Percentiles rank a stretch among this genome's conserved stretches.
Evolutionary conservation across 139 green algal genomes (phyloP).

Genomic region (Asterochloris erici): DNA sequence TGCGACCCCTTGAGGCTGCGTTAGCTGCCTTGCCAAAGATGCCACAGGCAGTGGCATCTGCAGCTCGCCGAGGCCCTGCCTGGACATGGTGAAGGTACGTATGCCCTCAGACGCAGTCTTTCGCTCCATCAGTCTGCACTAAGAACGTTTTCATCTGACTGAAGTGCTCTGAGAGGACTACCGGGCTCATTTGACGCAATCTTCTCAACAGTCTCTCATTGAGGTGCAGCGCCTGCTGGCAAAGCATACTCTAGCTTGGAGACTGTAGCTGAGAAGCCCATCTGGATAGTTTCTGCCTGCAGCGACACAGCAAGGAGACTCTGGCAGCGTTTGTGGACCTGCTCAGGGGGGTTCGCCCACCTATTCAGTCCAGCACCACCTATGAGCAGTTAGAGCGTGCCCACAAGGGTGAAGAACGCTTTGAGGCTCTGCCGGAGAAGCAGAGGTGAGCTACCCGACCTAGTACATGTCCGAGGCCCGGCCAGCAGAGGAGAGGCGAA

Average conservation of each 20-base stretch:
- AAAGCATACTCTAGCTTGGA: slow-evolving; percentile 1
- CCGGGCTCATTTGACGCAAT: too few species aligned
- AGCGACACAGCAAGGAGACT: not conserved
- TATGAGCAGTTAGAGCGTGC: slow-evolving; percentile 13
- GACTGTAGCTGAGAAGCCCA: slow-evolving; percentile 13
- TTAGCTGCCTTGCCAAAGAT: too few species aligned
- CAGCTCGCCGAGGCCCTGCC: too few species aligned
- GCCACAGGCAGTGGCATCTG: too few species aligned
- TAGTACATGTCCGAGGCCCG: too few species aligned
- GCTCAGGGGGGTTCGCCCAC: slow-evolving; percentile 24
- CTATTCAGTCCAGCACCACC: slow-evolving; percentile 7
- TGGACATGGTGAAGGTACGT: too few species aligned
- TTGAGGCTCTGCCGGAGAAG: slow-evolving; percentile 15
- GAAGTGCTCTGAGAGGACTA: too few species aligned
- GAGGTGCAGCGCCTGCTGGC: slow-evolving; percentile 3
- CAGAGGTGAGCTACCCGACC: slow-evolving; percentile 2
- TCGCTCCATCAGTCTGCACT: too few species aligned
- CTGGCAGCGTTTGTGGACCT: slow-evolving; percentile 35
- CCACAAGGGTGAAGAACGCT: slow-evolving; percentile 9
- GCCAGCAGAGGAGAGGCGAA: too few species aligned
- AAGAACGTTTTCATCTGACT: too few species aligned
- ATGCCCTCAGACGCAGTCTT: too few species aligned
- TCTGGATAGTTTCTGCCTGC: not conserved
- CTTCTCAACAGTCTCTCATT: not conserved
- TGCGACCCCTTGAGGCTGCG: too few species aligned